These are phyloP conservation scores for Pterocarpus macrocarpus DNA, from an alignment of 306 rosid species.

Conservation along the genomic window DNA sequence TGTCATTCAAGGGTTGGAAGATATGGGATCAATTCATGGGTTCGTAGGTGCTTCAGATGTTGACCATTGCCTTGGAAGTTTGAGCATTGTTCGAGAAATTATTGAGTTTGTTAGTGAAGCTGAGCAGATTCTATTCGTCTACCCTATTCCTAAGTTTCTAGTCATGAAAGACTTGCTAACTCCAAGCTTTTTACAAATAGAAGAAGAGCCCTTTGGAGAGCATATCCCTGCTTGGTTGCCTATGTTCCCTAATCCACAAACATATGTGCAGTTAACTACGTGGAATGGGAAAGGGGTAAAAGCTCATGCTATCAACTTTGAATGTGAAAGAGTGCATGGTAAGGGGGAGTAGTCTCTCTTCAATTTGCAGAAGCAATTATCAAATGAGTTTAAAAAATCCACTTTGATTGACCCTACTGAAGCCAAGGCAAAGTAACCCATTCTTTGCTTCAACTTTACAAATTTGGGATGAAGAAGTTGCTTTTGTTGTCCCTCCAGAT, in stretches of 20 bases:
- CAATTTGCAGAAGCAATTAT: neutral
- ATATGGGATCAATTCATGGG: constrained; percentile 60
- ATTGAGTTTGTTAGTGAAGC: constrained; percentile 43
- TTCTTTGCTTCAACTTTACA: constrained; percentile 51
- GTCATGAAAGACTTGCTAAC: constrained; percentile 30
- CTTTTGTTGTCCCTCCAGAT: constrained; percentile 54
- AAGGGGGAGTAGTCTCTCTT: too few species aligned
- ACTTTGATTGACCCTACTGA: neutral
- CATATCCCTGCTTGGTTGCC: neutral
- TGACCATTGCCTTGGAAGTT: constrained; percentile 61
- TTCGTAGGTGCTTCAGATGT: constrained; percentile 64
- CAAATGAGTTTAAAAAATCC: neutral
- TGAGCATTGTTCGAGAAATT: constrained; percentile 53
- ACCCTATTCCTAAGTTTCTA: constrained; percentile 58
- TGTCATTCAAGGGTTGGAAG: constrained; percentile 63
- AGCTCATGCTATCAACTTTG: neutral
- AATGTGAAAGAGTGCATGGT: neutral
- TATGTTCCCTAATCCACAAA: too few species aligned
- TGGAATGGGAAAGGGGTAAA: neutral
- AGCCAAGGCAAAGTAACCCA: neutral
- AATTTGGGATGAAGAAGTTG: constrained; percentile 63
- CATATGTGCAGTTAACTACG: too few species aligned
- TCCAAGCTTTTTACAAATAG: neutral
- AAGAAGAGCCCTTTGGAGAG: neutral
- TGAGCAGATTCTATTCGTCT: constrained; percentile 54